Conservation (phyloP, 306 rosid genomes). For the Begonia masoniana region DNA sequence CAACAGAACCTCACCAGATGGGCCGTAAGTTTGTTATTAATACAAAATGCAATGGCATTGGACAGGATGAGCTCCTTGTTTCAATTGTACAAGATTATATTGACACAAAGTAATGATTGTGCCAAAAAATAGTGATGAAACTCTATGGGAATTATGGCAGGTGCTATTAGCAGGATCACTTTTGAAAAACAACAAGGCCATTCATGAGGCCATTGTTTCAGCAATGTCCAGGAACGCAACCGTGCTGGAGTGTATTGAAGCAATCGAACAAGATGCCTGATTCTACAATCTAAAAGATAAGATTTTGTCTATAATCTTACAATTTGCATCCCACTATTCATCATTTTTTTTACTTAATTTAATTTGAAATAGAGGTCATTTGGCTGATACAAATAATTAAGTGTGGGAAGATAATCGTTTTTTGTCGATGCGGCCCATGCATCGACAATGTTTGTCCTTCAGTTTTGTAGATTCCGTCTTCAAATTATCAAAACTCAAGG, state of each 20-base stretch:
- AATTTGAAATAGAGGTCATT: not conserved
- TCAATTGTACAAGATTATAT: not conserved
- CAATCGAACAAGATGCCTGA: conserved; percentile 60
- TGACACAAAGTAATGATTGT: no score
- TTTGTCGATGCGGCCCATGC: conserved; percentile 42
- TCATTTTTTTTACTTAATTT: not conserved
- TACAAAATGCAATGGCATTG: not conserved
- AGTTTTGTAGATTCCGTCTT: conserved; percentile 51
- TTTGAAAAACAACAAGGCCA: conserved; percentile 54
- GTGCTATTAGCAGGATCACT: conserved; percentile 77
- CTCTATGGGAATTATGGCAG: conserved; percentile 17
- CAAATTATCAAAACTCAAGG: conserved; percentile 60
- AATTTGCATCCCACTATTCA: no score
- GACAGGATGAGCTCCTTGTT: not conserved
- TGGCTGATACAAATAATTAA: not conserved
- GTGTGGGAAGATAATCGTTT: not conserved
- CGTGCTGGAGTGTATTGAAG: conserved; percentile 64
- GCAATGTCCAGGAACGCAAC: conserved; percentile 62
- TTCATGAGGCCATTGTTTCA: conserved; percentile 53
- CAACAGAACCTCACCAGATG: conserved; percentile 96
- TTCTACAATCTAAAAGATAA: conserved; percentile 1
- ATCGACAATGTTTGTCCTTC: conserved; percentile 32
- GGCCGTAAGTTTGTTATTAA: conserved; percentile 56
- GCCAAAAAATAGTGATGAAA: no score
- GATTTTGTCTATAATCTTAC: not conserved